phyloP scores from a whole-genome alignment of 495 filamentous ascomycete species.

The Annulohypoxylon nitens region DNA sequence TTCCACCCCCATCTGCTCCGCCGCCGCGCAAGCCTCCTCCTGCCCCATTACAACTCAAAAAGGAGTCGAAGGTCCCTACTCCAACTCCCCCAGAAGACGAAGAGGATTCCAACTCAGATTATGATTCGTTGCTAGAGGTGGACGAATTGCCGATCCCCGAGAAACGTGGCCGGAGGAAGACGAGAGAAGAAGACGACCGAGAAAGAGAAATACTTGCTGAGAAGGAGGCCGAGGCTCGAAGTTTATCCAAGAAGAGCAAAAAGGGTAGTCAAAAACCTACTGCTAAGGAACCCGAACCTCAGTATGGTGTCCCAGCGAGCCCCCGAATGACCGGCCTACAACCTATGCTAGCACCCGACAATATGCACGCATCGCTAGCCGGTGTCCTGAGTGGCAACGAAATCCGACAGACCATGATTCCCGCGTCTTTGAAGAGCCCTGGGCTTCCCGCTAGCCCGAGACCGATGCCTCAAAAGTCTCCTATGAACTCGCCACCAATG shows the following conservation, averaged over 20 bases:
- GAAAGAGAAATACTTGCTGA: slow-evolving; percentile 75
- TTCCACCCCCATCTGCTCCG: slow-evolving; percentile 63
- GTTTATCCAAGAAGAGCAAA: slow-evolving; percentile 73
- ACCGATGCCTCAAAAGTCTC: slow-evolving; percentile 80
- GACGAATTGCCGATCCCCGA: slow-evolving; percentile 68
- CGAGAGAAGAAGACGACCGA: slow-evolving; percentile 87
- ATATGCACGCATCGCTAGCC: slow-evolving; percentile 60
- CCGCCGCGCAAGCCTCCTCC: slow-evolving; percentile 84
- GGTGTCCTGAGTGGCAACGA: slow-evolving; percentile 60
- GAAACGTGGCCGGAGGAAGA: slow-evolving; percentile 84
- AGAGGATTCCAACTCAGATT: slow-evolving; percentile 80
- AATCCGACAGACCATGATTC: slow-evolving; percentile 55
- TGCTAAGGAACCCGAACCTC: slow-evolving; percentile 40
- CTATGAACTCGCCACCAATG: slow-evolving; percentile 75
- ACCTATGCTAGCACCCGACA: slow-evolving; percentile 44
- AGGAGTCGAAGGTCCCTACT: slow-evolving; percentile 59
- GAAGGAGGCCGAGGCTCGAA: slow-evolving; percentile 73
- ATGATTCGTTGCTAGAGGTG: slow-evolving; percentile 79
- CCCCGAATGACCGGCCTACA: slow-evolving; percentile 48
- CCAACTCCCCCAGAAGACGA: slow-evolving; percentile 66
- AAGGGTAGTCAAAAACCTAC: slow-evolving; percentile 64
- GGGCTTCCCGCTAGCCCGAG: slow-evolving; percentile 91
- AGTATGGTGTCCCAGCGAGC: slow-evolving; percentile 48
- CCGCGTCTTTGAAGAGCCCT: slow-evolving; percentile 77
- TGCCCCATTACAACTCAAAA: slow-evolving; percentile 80